These are phyloP conservation scores for Rhodotorula sp. DNA, from an alignment of 1,284 basidiomycete species.

Conservation along the genomic window DNA sequence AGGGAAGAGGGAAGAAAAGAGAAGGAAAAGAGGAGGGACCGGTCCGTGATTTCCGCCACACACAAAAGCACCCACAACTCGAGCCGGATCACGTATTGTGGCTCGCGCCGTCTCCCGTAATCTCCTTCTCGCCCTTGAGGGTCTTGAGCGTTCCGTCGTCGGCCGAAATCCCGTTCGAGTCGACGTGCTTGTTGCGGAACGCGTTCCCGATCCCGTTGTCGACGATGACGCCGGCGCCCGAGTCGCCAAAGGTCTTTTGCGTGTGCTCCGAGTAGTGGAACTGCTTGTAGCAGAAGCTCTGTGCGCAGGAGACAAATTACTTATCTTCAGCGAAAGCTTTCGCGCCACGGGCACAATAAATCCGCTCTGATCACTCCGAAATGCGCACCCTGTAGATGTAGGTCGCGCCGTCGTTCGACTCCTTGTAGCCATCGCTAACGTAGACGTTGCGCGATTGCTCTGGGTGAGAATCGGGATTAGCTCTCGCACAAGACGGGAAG, in stretches of 20 bases:
- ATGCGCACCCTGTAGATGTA: slow-evolving; percentile 8
- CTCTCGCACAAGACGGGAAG: too few species aligned
- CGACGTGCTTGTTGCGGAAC: neutral
- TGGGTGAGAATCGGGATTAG: neutral
- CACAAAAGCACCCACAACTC: accelerated
- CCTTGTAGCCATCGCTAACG: slow-evolving; percentile 6
- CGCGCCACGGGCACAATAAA: too few species aligned
- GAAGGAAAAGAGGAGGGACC: neutral
- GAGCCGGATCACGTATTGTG: neutral
- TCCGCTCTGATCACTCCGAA: neutral
- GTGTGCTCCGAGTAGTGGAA: slow-evolving; percentile 10
- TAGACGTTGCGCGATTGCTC: slow-evolving; percentile 8
- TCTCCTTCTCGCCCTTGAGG: neutral
- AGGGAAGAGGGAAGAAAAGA: neutral
- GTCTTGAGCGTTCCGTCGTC: slow-evolving; percentile 11
- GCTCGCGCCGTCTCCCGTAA: neutral
- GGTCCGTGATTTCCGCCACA: neutral
- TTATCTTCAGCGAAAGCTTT: neutral
- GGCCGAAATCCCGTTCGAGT: slow-evolving; percentile 5
- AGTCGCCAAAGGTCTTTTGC: slow-evolving; percentile 8
- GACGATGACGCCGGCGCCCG: slow-evolving; percentile 10
- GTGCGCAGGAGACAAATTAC: neutral
- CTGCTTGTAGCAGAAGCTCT: slow-evolving; percentile 8
- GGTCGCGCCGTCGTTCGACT: neutral
- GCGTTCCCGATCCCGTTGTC: slow-evolving; percentile 12